Evolutionary conservation across 2,329 filamentous ascomycete species (phyloP).

Genomic region (Ampelomyces quisqualis): DNA sequence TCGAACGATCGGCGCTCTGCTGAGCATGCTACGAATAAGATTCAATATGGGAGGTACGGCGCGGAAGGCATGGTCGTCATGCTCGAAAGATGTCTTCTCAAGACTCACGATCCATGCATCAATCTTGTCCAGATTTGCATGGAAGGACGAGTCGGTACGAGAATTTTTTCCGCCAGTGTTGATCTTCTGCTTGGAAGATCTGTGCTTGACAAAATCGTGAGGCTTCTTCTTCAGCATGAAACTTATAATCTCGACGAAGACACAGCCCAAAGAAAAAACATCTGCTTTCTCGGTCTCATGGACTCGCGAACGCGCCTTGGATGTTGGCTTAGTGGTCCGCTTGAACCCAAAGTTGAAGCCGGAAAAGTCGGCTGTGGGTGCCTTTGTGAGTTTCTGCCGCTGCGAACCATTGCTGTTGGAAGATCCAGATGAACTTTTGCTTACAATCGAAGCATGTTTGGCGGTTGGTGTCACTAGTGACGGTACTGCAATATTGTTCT

Average conservation of each 20-base stretch:
- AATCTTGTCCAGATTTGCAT: conserved; percentile 68
- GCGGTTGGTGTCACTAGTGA: conserved; percentile 16
- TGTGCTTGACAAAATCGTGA: conserved; percentile 65
- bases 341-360: conserved; percentile 44
- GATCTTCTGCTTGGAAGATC: conserved; percentile 64
- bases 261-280: conserved; percentile 71
- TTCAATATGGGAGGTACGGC: conserved; percentile 46
- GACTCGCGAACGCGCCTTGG: conserved; percentile 28
- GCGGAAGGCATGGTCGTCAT: conserved; percentile 42
- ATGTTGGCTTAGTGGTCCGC: conserved; percentile 30
- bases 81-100: conserved; percentile 57
- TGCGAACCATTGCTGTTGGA: conserved; percentile 37
- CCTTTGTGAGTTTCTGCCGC: conserved; percentile 38
- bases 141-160: conserved; percentile 69
- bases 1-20: conserved; percentile 43
- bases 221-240: conserved; percentile 68
- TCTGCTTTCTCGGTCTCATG: conserved; percentile 56
- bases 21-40: conserved; percentile 48
- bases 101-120: conserved; percentile 66
- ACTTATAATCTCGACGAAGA: conserved; percentile 70
- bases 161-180: conserved; percentile 50
- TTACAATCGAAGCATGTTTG: conserved; percentile 36
- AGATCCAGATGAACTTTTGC: conserved; percentile 41
- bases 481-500: conserved; percentile 13
- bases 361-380: conserved; percentile 35